phyloP scores from a whole-genome alignment of 495 filamentous ascomycete species.

The Podospora bellae-mahoneyi region DNA sequence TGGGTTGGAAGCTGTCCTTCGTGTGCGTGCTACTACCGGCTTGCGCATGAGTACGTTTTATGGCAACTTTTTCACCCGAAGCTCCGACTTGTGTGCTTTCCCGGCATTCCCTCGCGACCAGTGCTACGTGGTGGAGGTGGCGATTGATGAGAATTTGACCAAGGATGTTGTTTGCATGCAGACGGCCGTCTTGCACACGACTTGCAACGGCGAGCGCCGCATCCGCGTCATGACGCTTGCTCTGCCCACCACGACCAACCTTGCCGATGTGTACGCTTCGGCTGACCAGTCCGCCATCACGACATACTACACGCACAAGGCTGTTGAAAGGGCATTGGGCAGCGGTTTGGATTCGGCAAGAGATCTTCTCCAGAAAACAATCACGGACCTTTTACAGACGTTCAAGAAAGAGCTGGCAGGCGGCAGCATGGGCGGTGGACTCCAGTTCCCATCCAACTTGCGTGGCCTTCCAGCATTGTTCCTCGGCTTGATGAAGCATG shows the following conservation, averaged over 20 bases:
- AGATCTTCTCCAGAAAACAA: slow-evolving; percentile 83
- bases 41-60: slow-evolving; percentile 97
- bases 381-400: slow-evolving; percentile 88
- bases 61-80: slow-evolving; percentile 98
- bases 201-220: slow-evolving; percentile 91
- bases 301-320: slow-evolving; percentile 95
- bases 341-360: slow-evolving; percentile 86
- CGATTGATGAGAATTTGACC: slow-evolving; percentile 91
- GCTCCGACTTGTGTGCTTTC: slow-evolving; percentile 94
- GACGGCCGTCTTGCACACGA: slow-evolving; percentile 95
- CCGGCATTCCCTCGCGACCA: slow-evolving; percentile 97
- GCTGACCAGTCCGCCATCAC: slow-evolving; percentile 92
- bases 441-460: slow-evolving; percentile 92
- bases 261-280: slow-evolving; percentile 90
- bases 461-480: slow-evolving; percentile 85
- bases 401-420: slow-evolving; percentile 96
- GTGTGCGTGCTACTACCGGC: slow-evolving; percentile 91
- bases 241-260: slow-evolving; percentile 82
- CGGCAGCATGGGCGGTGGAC: slow-evolving; percentile 87
- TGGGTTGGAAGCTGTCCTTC: slow-evolving; percentile 90
- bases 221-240: slow-evolving; percentile 94
- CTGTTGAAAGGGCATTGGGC: slow-evolving; percentile 82
- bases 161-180: slow-evolving; percentile 94
- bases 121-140: slow-evolving; percentile 97
- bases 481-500: slow-evolving; percentile 91